Conservation (phyloP, 805 yeast species). For the Cyberlindnera maritima region DNA sequence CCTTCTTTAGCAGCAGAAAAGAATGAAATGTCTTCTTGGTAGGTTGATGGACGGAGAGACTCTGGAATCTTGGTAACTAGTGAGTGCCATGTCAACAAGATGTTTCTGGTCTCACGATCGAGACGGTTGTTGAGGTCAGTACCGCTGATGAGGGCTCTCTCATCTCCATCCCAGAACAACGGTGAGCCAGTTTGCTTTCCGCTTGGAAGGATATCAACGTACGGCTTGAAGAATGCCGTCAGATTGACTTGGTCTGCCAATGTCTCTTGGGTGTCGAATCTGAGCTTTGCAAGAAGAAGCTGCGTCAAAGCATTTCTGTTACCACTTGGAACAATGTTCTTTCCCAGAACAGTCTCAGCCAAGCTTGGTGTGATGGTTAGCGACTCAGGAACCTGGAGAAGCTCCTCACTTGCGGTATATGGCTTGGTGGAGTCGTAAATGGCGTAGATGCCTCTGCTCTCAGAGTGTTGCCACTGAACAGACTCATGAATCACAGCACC, state of each 20-base stretch:
- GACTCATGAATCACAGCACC: constrained; percentile 37
- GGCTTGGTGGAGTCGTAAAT: constrained; percentile 18
- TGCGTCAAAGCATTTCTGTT: constrained; percentile 27
- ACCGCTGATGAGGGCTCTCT: constrained; percentile 52
- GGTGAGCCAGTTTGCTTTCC: constrained; percentile 53
- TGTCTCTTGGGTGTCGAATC: constrained; percentile 31
- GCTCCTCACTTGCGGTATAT: constrained; percentile 13
- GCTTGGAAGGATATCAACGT: constrained; percentile 48
- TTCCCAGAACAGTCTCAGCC: constrained; percentile 32
- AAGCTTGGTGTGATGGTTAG: constrained; percentile 36
- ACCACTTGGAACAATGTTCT: constrained; percentile 4
- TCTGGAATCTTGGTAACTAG: constrained; percentile 24
- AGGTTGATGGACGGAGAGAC: constrained; percentile 14
- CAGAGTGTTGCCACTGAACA: constrained; percentile 32
- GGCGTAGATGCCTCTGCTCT: constrained; percentile 35
- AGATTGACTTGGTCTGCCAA: constrained; percentile 10
- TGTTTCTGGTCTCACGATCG: constrained; percentile 39
- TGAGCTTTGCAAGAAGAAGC: constrained; percentile 40
- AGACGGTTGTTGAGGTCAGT: constrained; percentile 66
- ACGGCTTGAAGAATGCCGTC: constrained; percentile 36
- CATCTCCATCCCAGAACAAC: constrained; percentile 57
- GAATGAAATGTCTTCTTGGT: constrained; percentile 28
- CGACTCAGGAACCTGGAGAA: constrained; percentile 38
- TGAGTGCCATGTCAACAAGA: constrained; percentile 61
- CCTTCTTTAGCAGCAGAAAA: constrained; percentile 26